phyloP scores from a whole-genome alignment of 2,329 filamentous ascomycete species.

The Phyllosticta paracitricarpa region DNA sequence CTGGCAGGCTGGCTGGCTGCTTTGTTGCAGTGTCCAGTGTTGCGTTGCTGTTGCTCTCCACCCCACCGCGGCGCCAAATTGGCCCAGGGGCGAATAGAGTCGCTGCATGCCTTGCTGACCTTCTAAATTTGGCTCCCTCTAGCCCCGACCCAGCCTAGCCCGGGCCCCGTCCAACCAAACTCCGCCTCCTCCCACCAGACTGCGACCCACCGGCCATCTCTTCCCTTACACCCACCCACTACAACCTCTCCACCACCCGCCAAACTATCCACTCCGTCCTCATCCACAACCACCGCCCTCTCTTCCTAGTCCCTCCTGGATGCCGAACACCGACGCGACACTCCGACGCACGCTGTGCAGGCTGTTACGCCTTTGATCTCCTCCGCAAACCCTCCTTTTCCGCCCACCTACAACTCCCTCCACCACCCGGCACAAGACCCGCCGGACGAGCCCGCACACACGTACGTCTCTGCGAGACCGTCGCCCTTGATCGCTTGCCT shows the following conservation, averaged over 20 bases:
- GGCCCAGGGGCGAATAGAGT: not conserved
- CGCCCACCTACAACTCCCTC: not conserved
- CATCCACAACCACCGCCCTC: not conserved
- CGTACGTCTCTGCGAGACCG: constrained; percentile 13
- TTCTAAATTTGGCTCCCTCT: not conserved
- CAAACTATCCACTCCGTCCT: not conserved
- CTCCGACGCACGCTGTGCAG: constrained; percentile 9
- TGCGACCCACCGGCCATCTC: not conserved
- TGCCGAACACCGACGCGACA: constrained; percentile 6
- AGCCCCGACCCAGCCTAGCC: not conserved
- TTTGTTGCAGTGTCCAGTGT: too few species aligned
- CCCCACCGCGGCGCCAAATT: not conserved
- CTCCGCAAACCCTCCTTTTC: not conserved
- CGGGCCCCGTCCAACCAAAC: too few species aligned
- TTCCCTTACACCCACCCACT: not conserved
- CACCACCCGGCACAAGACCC: not conserved
- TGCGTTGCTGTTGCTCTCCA: not conserved
- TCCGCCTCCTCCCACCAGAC: not conserved
- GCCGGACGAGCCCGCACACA: constrained; percentile 4
- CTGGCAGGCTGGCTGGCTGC: too few species aligned
- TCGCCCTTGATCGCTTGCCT: constrained; percentile 1
- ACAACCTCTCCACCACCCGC: not conserved
- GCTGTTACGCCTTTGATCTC: constrained; percentile 5
- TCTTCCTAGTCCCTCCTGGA: constrained; percentile 6
- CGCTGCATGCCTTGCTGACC: not conserved